Evolutionary conservation across 305 asterid species (phyloP).

Genomic region (Plantago lanceolata): DNA sequence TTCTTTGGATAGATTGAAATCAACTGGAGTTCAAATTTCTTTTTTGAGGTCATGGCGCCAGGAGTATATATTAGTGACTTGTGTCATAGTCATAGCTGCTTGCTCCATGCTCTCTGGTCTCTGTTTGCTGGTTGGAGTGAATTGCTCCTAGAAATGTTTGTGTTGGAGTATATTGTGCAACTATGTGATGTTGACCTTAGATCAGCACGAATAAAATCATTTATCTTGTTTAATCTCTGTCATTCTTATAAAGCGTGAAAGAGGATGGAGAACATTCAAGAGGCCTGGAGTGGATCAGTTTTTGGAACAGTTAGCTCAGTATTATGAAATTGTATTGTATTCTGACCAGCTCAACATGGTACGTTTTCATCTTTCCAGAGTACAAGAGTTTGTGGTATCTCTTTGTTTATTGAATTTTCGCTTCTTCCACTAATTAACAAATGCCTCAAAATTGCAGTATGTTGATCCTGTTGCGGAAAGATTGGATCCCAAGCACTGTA

Average conservation of each 20-base stretch:
- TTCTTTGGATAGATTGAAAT: conserved; percentile 9
- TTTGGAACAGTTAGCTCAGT: conserved; percentile 77
- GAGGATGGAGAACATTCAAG: conserved; percentile 94
- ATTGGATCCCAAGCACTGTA: conserved; percentile 64
- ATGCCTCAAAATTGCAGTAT: conserved; percentile 50
- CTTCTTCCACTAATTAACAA: background rate
- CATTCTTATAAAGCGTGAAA: conserved; percentile 54
- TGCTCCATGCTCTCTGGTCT: too few relatives aligned
- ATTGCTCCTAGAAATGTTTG: background rate
- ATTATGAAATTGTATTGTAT: conserved; percentile 69
- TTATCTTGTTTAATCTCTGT: conserved; percentile 2
- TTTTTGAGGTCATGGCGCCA: background rate
- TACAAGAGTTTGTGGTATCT: background rate
- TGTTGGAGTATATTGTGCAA: background rate
- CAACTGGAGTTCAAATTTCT: background rate
- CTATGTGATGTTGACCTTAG: too few relatives aligned
- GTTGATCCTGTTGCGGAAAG: conserved; percentile 76
- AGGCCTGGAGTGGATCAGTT: conserved; percentile 93
- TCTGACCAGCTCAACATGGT: conserved; percentile 74
- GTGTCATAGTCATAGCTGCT: too few relatives aligned
- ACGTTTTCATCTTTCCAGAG: conserved; percentile 21
- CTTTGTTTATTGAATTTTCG: conserved; percentile 4
- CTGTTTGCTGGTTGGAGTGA: too few relatives aligned
- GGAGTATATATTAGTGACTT: too few relatives aligned
- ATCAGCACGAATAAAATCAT: too few relatives aligned